Evolutionary conservation across 1,284 basidiomycete species (phyloP).

Genomic region (Cryptococcus maquisensis): DNA sequence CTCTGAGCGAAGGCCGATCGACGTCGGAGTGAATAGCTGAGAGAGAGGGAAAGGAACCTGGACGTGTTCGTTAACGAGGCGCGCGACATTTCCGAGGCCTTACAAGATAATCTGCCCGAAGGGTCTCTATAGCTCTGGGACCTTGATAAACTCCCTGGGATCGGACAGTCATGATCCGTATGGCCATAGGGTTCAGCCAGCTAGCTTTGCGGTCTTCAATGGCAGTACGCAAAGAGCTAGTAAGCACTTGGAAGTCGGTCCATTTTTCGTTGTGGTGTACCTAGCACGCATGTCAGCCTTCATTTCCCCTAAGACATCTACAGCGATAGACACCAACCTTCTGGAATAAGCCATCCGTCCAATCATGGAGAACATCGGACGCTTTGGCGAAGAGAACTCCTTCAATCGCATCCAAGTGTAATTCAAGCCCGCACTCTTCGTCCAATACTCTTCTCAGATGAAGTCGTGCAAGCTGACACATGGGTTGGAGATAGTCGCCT

Average conservation of each 20-base stretch:
- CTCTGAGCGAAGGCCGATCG: slow-evolving; percentile 61
- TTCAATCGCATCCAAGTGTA: slow-evolving; percentile 67
- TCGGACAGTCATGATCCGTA: slow-evolving; percentile 64
- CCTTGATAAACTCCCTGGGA: slow-evolving; percentile 44
- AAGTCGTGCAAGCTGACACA: slow-evolving; percentile 58
- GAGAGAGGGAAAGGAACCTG: slow-evolving; percentile 68
- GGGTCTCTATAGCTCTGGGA: slow-evolving; percentile 1
- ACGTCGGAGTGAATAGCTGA: slow-evolving; percentile 65
- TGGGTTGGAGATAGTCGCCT: slow-evolving; percentile 60
- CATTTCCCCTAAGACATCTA: neutral
- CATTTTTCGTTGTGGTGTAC: slow-evolving; percentile 67
- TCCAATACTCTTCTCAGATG: slow-evolving; percentile 59
- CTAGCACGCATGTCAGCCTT: slow-evolving; percentile 46
- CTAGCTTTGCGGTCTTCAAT: slow-evolving; percentile 54
- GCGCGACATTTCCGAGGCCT: neutral
- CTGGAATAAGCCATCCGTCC: slow-evolving; percentile 64
- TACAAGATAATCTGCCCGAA: slow-evolving; percentile 21
- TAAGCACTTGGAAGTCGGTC: slow-evolving; percentile 79
- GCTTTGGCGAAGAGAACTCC: slow-evolving; percentile 70
- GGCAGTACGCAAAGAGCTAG: slow-evolving; percentile 67
- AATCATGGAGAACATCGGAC: slow-evolving; percentile 62
- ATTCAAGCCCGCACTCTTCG: slow-evolving; percentile 65
- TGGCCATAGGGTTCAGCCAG: slow-evolving; percentile 66
- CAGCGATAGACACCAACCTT: slow-evolving; percentile 54
- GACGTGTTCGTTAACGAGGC: neutral